Base-by-base conservation (phyloP, 192 early-diverging fungal genomes). In the Entomortierella chlamydospora region DNA sequence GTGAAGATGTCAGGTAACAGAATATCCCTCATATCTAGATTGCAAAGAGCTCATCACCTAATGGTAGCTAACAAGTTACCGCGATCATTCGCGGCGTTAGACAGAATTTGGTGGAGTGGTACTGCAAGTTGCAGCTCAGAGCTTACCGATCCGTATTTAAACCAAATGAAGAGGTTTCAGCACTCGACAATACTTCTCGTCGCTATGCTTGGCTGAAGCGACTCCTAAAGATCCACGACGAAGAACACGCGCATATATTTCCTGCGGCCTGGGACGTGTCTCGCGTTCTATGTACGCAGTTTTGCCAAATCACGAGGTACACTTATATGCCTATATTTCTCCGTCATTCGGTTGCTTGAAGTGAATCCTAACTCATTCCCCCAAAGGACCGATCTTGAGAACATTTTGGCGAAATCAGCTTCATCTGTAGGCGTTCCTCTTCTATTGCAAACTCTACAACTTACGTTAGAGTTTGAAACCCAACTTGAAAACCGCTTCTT, bases 181-280 rank as follows among this genome's bases (percentile, higher is more conserved):
- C 91, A 31, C 76, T 99, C 1, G 94, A 94, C 54, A 91, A 95
- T 49, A 89, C 95, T 0, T 91, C 94, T 7, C 84, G 96, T 28
- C 86, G 98, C 28, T 98, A 96, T 79, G 93, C 97, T 4, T 98
- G 96, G 94, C 81, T 99, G 33, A 94, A 96, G 62, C 87, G 97
- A 23, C 82, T 93, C n/a, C 71, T 98, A 42, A 95, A 95, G 72
- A 91, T 86, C n/a, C 93, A 90, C 76, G 93, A 96, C 68, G 95
- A 98, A n/a, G 90, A 92, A 33, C 95, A 97, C 71, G 89, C 91
- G 0, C 74, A 78, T 7, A 86, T 96, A 18, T 99, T 99, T 57
- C 96, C 95, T 0, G 68, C 78, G 3, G 55, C 81, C 22, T 98
- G 98, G 98, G 85, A 89, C 63, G 84, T 93, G 0, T 92, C 88